Evolutionary conservation across 768 basidiomycete genomes (phyloP), one percentile per base, ranked within the genome.

Genomic region (Mrakia gelida): DNA sequence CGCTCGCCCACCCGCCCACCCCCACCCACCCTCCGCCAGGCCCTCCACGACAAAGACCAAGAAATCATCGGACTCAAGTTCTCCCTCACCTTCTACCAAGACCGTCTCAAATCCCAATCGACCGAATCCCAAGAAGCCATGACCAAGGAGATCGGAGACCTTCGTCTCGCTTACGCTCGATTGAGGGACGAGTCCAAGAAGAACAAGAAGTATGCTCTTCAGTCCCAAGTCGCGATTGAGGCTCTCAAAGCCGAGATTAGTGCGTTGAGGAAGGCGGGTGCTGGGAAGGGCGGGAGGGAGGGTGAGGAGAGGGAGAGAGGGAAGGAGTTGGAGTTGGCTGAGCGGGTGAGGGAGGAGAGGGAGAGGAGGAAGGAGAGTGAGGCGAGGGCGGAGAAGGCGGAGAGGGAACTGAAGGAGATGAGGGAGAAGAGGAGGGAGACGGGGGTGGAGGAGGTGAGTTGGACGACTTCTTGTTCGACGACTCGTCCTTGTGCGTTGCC

Each of bases 51-150:
- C 80, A 89, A 95, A 82, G 95, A 96, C 86, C 97, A 95, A 84
- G 95, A 98, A 84, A 96, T 96, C 87, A 98, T 98, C 84, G 92
- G 91, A 82, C 91, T 99, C 83, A 97, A 98, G 84, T 89, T 98
- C 73, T 92, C 94, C 78, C 92, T 98, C 4, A 94, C 97, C 83
- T 96, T 97, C 83, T 89, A 97, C 62, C 93, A 98, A 84, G 94
- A 98, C 82, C 91, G 93, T 65, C 88, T 99, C 18, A 91, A 92
- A 2, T 90, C 93, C 81, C 89, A 95, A 70, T 92, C 92, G 0
- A 94, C 94, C 0, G 94, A 96, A 83, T 92, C 97, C 82, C 92
- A 95, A 83, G 92, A 97, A 82, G 91, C 92, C 7, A 92, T 92
- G 6, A 88, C 94, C 77, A 93, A 95, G 81, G 93, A 96, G 85